phyloP scores from a whole-genome alignment of 2,329 filamentous ascomycete species.

The Purpureocillium lavendulum region DNA sequence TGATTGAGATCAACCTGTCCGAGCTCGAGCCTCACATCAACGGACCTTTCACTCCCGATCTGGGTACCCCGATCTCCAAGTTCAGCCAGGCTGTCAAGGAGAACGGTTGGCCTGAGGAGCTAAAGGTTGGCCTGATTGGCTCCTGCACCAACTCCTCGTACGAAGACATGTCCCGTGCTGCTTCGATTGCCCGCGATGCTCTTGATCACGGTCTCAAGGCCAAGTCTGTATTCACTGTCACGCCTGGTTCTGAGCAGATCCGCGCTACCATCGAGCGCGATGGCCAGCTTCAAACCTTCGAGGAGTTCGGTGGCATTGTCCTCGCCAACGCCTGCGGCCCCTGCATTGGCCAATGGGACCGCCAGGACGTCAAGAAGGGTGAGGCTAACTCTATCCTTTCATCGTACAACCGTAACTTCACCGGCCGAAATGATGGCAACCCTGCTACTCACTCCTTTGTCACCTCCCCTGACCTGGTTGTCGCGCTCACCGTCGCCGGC shows the following conservation, averaged over 20 bases:
- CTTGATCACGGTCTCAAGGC: slow-evolving; percentile 89
- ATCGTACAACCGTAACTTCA: slow-evolving; percentile 99
- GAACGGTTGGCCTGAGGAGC: slow-evolving; percentile 92
- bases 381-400: slow-evolving; percentile 94
- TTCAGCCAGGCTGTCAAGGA: slow-evolving; percentile 90
- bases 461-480: slow-evolving; percentile 81
- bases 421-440: slow-evolving; percentile 93
- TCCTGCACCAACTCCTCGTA: slow-evolving; percentile 92
- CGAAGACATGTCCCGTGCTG: slow-evolving; percentile 88
- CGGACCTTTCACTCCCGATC: slow-evolving; percentile 96
- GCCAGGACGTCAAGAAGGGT: slow-evolving; percentile 88
- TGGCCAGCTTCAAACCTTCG: slow-evolving; percentile 86
- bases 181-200: slow-evolving; percentile 85
- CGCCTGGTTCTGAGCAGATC: slow-evolving; percentile 94
- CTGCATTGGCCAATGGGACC: slow-evolving; percentile 94
- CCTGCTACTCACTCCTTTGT: slow-evolving; percentile 92
- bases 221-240: slow-evolving; percentile 89
- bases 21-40: slow-evolving; percentile 98
- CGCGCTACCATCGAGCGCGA: slow-evolving; percentile 87
- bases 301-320: slow-evolving; percentile 91
- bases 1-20: slow-evolving; percentile 92
- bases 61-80: slow-evolving; percentile 95
- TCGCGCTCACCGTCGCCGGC: slow-evolving; percentile 78
- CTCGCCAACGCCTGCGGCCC: slow-evolving; percentile 92
- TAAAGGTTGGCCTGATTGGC: slow-evolving; percentile 95